Percentiles rank a stretch among this genome's conserved stretches.
These are phyloP conservation scores for Candida pseudoviswanathii DNA, from an alignment of 1,139 yeast genomes.

Conservation along the genomic window DNA sequence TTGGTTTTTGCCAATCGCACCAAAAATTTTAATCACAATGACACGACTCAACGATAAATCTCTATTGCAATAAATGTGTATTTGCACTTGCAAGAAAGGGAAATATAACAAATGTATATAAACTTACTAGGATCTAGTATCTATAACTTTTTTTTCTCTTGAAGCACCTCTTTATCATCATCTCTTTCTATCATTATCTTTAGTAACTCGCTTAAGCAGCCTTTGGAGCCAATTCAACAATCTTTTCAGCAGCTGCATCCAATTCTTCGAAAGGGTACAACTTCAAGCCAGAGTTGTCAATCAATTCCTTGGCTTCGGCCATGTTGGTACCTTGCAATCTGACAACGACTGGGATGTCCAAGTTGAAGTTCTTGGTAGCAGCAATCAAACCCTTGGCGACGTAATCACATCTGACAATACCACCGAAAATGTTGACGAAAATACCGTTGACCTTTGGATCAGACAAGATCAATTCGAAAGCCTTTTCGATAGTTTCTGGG, in stretches of 20 bases:
- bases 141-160: background rate
- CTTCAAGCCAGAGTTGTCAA: constrained; percentile 87
- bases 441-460: constrained; percentile 92
- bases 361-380: constrained; percentile 94
- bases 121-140: background rate
- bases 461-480: constrained; percentile 88
- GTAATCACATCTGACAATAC: constrained; percentile 98
- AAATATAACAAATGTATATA: background rate
- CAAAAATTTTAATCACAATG: background rate
- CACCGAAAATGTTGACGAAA: constrained; percentile 98
- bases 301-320: constrained; percentile 84
- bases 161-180: background rate
- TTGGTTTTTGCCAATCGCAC: background rate
- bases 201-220: constrained; percentile 8
- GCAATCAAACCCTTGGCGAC: constrained; percentile 97
- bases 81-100: background rate
- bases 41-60: background rate
- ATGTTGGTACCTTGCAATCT: constrained; percentile 98
- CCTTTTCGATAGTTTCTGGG: constrained; percentile 96
- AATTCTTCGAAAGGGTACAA: constrained; percentile 89
- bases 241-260: constrained; percentile 97
- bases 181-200: background rate
- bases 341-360: constrained; percentile 92
- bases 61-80: too few relatives aligned
- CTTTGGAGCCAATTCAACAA: constrained; percentile 66